These are phyloP conservation scores for Hemileccinum impolitum DNA, from an alignment of 768 basidiomycete genomes.

Conservation along the genomic window DNA sequence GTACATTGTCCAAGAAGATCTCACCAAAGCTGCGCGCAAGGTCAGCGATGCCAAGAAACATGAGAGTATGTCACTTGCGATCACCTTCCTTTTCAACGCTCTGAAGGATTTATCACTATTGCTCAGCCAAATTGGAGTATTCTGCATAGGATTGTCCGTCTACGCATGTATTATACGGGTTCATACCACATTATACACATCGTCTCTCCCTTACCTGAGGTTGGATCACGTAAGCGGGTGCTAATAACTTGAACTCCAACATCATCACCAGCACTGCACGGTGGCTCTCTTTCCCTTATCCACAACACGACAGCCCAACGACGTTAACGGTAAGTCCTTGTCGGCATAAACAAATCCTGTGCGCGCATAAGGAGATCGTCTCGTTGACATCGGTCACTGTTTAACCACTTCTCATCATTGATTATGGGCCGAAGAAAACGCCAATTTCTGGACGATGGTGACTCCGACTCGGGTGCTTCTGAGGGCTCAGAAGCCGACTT, in stretches of 20 bases:
- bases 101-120: not conserved
- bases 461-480: conserved; percentile 74
- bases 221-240: conserved; percentile 14
- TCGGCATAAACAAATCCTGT: too few species aligned
- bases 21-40: conserved; percentile 94
- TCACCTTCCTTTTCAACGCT: not conserved
- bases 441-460: conserved; percentile 65
- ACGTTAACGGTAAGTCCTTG: conserved; percentile 12
- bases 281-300: too few species aligned
- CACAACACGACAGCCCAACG: not conserved
- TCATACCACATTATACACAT: conserved; percentile 20
- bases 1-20: conserved; percentile 90
- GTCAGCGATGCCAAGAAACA: conserved; percentile 97
- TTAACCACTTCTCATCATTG: too few species aligned
- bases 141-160: conserved; percentile 30
- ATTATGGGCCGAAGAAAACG: conserved; percentile 77
- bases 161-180: conserved; percentile 23
- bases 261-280: too few species aligned
- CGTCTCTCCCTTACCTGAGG: not conserved
- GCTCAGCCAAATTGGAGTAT: conserved; percentile 43
- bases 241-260: too few species aligned
- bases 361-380: too few species aligned
- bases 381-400: too few species aligned
- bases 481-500: conserved; percentile 52
- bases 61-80: conserved; percentile 63